Percentiles rank a stretch among this genome's conserved stretches.
Evolutionary conservation across 75 land plant species (phyloP).

Genomic region (Pinus taeda): DNA sequence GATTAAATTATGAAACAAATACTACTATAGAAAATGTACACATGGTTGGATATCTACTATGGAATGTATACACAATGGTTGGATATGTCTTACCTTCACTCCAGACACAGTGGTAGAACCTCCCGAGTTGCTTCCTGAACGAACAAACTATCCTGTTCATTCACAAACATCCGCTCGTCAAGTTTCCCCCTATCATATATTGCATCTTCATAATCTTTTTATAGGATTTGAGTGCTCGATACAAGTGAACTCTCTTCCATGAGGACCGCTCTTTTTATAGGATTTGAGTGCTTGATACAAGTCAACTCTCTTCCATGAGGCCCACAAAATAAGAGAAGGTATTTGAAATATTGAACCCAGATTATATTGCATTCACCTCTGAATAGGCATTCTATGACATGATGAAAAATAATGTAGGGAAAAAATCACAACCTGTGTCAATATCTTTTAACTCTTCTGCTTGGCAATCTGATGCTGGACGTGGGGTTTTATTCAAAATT

Average conservation of each 20-base stretch:
- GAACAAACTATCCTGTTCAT: constrained; percentile 73
- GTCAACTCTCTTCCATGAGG: too few species aligned
- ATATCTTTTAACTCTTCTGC: constrained; percentile 51
- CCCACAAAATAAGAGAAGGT: constrained; percentile 78
- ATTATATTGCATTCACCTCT: neutral
- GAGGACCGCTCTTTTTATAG: too few species aligned
- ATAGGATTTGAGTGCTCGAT: constrained; percentile 53
- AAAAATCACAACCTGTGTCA: constrained; percentile 45
- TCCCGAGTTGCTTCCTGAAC: constrained; percentile 55
- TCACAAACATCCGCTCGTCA: constrained; percentile 81
- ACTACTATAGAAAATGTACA: neutral
- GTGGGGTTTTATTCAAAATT: constrained; percentile 53
- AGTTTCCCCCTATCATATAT: constrained; percentile 62
- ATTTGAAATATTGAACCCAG: constrained; percentile 41
- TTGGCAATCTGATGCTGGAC: constrained; percentile 41
- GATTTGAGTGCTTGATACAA: too few species aligned
- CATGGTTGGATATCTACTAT: neutral
- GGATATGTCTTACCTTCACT: constrained; percentile 51
- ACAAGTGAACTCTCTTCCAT: constrained; percentile 60
- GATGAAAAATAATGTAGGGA: neutral
- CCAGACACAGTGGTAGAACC: constrained; percentile 40
- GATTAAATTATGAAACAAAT: neutral
- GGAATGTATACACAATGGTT: neutral
- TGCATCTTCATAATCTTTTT: constrained; percentile 78
- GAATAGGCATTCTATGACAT: neutral